These are phyloP conservation scores for Tylopilus sp. DNA, from an alignment of 768 basidiomycete genomes.

Conservation along the genomic window DNA sequence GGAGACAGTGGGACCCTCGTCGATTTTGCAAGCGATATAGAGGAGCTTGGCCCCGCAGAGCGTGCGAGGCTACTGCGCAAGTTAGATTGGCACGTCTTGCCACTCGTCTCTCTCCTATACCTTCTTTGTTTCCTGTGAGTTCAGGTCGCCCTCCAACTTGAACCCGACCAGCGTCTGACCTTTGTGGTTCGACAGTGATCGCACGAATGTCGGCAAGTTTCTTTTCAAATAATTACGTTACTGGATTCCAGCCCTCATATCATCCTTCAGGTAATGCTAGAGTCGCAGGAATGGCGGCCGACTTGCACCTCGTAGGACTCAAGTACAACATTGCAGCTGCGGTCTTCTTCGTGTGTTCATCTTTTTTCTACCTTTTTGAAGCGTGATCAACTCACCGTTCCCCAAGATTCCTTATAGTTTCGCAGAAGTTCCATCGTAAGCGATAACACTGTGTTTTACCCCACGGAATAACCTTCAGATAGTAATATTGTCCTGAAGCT, in stretches of 20 bases:
- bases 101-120: conserved; percentile 43
- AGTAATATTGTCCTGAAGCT: conserved; percentile 38
- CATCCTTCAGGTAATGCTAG: conserved; percentile 36
- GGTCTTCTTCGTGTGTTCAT: conserved; percentile 33
- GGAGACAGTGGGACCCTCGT: conserved; percentile 9
- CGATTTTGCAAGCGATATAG: not conserved
- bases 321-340: conserved; percentile 38
- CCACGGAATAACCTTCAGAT: not conserved
- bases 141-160: not conserved
- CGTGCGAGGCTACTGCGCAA: conserved; percentile 35
- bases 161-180: not conserved
- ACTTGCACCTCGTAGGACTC: conserved; percentile 33
- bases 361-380: not conserved
- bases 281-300: conserved; percentile 44
- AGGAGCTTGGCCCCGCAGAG: conserved; percentile 15
- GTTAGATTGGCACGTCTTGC: conserved; percentile 42
- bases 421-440: conserved; percentile 37
- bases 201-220: conserved; percentile 41
- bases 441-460: not conserved
- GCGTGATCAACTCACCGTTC: not conserved
- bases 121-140: conserved; percentile 47
- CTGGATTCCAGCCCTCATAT: not conserved
- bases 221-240: not conserved
- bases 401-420: conserved; percentile 35
- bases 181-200: conserved; percentile 31